These are phyloP conservation scores for Raphanus hybrid DNA, from an alignment of 441 rosid species.

Conservation along the genomic window DNA sequence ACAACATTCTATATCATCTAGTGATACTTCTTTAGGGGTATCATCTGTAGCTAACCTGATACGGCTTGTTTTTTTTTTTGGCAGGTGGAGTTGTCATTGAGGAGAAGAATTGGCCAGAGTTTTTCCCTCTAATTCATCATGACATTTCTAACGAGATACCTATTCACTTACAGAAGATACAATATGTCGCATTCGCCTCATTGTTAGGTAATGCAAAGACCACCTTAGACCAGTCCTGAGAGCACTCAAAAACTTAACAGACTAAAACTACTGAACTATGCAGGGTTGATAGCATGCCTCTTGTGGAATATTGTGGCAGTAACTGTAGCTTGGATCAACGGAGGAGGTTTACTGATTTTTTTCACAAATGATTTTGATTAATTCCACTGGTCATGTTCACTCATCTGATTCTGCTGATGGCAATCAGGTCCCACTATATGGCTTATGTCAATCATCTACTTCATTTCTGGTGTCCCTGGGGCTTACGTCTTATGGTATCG, in stretches of 20 bases:
- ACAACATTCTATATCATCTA: constrained; percentile 3
- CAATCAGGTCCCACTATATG: constrained; percentile 84
- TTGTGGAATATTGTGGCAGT: constrained; percentile 93
- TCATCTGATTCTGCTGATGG: constrained; percentile 24
- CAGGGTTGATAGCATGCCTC: constrained; percentile 85
- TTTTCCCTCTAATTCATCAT: constrained; percentile 92
- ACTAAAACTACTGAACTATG: constrained; percentile 19
- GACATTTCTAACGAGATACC: constrained; percentile 96
- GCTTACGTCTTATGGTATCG: constrained; percentile 94
- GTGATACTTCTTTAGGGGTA: background rate
- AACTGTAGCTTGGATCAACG: constrained; percentile 90
- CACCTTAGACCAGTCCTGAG: constrained; percentile 6
- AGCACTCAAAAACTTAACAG: constrained; percentile 12
- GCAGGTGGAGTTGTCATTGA: constrained; percentile 95
- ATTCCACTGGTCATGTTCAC: constrained; percentile 1
- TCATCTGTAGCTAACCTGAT: constrained; percentile 21
- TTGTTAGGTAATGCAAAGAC: constrained; percentile 65
- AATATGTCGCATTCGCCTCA: constrained; percentile 94
- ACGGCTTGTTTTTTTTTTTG: constrained; percentile 35
- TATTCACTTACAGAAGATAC: constrained; percentile 84
- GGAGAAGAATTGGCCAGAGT: constrained; percentile 96
- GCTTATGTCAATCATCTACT: constrained; percentile 95
- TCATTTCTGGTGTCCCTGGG: constrained; percentile 92
- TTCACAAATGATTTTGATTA: constrained; percentile 2
- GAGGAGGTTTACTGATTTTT: constrained; percentile 63